Evolutionary conservation across 805 yeast genomes (phyloP).

Genomic region (Spathaspora passalidarum): DNA sequence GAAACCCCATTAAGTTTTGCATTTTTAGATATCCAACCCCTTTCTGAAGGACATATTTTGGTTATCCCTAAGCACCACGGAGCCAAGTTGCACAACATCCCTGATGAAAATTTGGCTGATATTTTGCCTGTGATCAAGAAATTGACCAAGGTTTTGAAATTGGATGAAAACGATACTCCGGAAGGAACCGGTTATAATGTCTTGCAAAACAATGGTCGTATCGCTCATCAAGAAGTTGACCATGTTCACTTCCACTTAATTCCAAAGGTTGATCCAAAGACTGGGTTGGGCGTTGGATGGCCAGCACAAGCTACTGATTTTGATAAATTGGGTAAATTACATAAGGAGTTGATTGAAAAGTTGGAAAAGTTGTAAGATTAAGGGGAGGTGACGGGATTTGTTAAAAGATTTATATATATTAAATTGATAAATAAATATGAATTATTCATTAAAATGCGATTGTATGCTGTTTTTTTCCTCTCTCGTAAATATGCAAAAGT

Average conservation of each 20-base stretch:
- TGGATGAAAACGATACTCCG: constrained; percentile 60
- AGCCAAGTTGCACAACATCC: constrained; percentile 85
- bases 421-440: not conserved
- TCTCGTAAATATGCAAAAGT: not conserved
- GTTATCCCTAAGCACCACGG: constrained; percentile 94
- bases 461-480: not conserved
- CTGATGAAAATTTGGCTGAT: constrained; percentile 87
- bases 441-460: not conserved
- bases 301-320: constrained; percentile 83
- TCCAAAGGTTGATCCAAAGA: constrained; percentile 71
- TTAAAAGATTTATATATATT: too few species aligned
- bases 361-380: constrained; percentile 7
- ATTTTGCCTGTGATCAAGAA: constrained; percentile 86
- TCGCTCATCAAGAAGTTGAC: constrained; percentile 94
- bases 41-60: constrained; percentile 82
- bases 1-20: constrained; percentile 84
- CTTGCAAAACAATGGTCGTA: constrained; percentile 88
- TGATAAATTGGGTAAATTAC: constrained; percentile 64
- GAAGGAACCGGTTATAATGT: constrained; percentile 74
- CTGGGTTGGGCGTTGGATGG: constrained; percentile 92
- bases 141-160: constrained; percentile 68
- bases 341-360: constrained; percentile 46
- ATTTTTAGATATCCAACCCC: constrained; percentile 91
- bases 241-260: constrained; percentile 97
- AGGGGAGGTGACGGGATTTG: constrained; percentile 10